These are phyloP conservation scores for Actinidia arguta DNA, from an alignment of 179 eudicot species.

Conservation along the genomic window DNA sequence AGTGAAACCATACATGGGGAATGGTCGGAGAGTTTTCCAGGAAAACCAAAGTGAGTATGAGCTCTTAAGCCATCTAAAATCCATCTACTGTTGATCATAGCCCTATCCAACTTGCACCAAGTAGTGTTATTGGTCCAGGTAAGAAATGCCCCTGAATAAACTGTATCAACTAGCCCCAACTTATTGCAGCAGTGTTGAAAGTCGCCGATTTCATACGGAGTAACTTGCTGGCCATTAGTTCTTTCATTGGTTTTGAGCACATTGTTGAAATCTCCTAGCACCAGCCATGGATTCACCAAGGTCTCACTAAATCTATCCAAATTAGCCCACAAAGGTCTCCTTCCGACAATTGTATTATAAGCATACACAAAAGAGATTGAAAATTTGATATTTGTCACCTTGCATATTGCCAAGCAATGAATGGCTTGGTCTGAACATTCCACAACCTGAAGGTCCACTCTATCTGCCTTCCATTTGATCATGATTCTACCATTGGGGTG, in stretches of 20 bases:
- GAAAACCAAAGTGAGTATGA: background rate
- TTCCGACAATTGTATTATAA: background rate
- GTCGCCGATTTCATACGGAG: no score
- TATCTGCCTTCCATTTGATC: background rate
- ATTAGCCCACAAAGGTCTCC: background rate
- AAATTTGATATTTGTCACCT: background rate
- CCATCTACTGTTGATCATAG: background rate
- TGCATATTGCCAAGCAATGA: background rate
- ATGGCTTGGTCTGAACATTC: background rate
- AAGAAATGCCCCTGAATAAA: background rate
- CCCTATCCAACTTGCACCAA: background rate
- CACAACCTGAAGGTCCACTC: background rate
- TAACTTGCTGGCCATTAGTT: background rate
- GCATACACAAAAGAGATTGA: background rate
- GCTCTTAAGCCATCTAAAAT: background rate
- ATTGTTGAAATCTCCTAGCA: background rate
- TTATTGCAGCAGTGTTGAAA: background rate
- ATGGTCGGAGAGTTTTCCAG: background rate
- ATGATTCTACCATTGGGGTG: background rate
- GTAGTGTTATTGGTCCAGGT: background rate
- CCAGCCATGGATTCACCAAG: background rate
- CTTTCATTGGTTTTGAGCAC: background rate
- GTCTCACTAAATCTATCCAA: background rate
- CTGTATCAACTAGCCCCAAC: background rate
- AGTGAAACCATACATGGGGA: background rate